Evolutionary conservation across 768 basidiomycete species (phyloP), one percentile per base, ranked within the genome.

Genomic region (Russula compacta): DNA sequence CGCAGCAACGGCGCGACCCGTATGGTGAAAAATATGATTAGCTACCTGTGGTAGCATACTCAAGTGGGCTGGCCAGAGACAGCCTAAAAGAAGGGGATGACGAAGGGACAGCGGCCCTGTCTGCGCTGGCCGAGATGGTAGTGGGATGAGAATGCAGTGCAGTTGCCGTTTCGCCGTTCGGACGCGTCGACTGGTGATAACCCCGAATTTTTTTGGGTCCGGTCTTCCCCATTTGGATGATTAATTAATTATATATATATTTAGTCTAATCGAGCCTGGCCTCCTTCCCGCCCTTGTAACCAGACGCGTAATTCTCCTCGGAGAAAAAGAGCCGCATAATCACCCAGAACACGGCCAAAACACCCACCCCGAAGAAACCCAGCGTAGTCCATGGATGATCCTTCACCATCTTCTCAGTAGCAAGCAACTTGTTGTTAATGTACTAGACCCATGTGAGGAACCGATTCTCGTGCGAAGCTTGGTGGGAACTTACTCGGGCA

Each of bases 31-130:
- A 55, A 92, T 77, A 53, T 86, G 83, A n/a, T 84, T 86, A 35
- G 87, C 85, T 74, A 88, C 85, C 73, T 90, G 89, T 53, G 90
- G 89, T 69, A 93, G 76, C 90, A 92, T 92, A 38, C 19, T 64
- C 36, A 36, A 42, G 38, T 53, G 48, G 52, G 56, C 52, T 42
- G 5, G 9, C 58, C 59, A 60, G 63, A 43, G 19, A 33, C 40
- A 40, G 52, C 19, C 24, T 12, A 29, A 43, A 52, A 32, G 21
- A 35, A 29, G 15, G 32, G 14, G 19, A 35, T 48, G 21, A n/a
- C 32, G 58, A 50, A 51, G 39, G 44, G 40, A 51, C 17, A 53
- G 47, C 12, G 17, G 21, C 52, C 43, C 50, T 38, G 39, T 50
- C 12, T 43, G 35, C 24, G 56, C 8, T 51, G 46, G n/a, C n/a